Evolutionary conservation across 2,329 filamentous ascomycete genomes (phyloP), one percentile per base, ranked within the genome.

Genomic region (Podosphaera xanthii): DNA sequence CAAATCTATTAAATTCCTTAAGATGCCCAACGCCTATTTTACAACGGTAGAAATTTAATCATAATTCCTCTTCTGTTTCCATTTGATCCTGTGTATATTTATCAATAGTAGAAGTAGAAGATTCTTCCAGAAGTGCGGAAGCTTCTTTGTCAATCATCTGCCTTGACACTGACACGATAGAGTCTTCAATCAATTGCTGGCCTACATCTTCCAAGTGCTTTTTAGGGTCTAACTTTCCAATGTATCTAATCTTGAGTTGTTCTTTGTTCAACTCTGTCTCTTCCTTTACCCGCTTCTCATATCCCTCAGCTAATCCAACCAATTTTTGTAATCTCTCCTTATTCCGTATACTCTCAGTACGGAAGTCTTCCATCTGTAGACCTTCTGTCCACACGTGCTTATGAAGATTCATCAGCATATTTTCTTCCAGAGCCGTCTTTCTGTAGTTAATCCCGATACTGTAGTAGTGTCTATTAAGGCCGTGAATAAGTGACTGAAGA

Each of bases 71-170:
- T 46, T 69, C 67, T 36, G 69, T 56, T 60, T 69, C 67, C 67
- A 69, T 40, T 34, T 33, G 31, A 22, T 44, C 55, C 4, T 52
- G 49, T 33, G 4, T 35, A 8, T 22, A 10, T 31, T 10, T 12
- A 8, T 8, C 2, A 52, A 14, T 55, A 7, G 77, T 78, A 44
- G 74, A 68, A 12, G 71, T 71, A 10, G 67, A 44, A 44, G 40
- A 69, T 61, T 85, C 77, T 72, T 84, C 83, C 70, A 80, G 83
- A 30, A 91, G 87, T 72, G 94, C 87, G 4, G 89, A 92, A 2
- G 92, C 92, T 72, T 98, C 92, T 75, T 97, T 97, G 75, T 97
- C 92, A 68, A 98, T 97, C 91, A 98, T 96, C 72, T 97, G 92
- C 71, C 91, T 80, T 64, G 89, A 94, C n/a, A 98, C 90, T 2